phyloP scores from a whole-genome alignment of 495 filamentous ascomycete genomes.

The Podospora didyma region DNA sequence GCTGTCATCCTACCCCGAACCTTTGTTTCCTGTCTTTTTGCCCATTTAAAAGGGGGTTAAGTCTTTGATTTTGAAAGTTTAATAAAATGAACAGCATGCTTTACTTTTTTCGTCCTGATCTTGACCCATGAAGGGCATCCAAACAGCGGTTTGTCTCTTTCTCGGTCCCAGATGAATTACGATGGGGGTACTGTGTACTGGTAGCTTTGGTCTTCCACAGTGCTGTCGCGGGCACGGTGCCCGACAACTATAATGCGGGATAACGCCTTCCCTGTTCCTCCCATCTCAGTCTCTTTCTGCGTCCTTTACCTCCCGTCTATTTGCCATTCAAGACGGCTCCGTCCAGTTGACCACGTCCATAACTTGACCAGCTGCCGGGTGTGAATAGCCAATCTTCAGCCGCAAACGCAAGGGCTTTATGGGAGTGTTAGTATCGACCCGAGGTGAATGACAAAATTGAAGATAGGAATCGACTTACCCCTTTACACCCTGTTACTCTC shows the following conservation, averaged over 20 bases:
- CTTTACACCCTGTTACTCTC: slow-evolving; percentile 76
- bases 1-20: too few species aligned
- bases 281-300: neutral
- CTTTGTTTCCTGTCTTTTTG: too few species aligned
- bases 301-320: neutral
- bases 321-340: slow-evolving; percentile 56
- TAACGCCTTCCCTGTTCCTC: neutral
- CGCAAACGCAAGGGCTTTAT: slow-evolving; percentile 64
- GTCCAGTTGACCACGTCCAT: slow-evolving; percentile 96
- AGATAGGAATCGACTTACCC: slow-evolving; percentile 59
- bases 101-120: too few species aligned
- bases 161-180: neutral
- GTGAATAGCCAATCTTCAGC: slow-evolving; percentile 76
- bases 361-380: slow-evolving; percentile 61
- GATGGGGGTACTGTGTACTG: too few species aligned
- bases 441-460: neutral
- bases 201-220: too few species aligned
- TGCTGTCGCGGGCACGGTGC: too few species aligned
- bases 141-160: neutral
- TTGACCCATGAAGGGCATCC: too few species aligned
- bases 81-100: too few species aligned
- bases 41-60: too few species aligned
- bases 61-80: too few species aligned
- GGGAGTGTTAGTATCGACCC: slow-evolving; percentile 20
- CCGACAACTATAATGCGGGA: neutral